Conservation (phyloP, 225 moss, liverwort and hornwort genomes). For the Neckera pumila region DNA sequence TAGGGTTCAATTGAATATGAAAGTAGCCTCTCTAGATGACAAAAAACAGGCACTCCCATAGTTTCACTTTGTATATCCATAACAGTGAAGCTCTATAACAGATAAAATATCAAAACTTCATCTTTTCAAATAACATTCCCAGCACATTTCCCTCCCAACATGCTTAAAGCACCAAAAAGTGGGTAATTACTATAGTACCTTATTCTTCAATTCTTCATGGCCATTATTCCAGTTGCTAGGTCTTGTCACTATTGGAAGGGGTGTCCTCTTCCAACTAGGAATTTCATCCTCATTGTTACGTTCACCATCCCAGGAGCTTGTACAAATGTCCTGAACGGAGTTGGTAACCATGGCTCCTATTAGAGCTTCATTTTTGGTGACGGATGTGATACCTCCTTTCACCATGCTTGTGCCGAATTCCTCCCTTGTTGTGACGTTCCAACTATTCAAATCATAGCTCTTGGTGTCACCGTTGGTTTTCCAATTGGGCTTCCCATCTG, state of each 20-base stretch:
- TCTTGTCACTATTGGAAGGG: background rate
- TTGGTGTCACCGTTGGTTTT: background rate
- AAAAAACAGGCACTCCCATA: background rate
- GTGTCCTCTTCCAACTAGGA: conserved; percentile 18
- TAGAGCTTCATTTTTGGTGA: background rate
- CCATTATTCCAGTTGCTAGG: background rate
- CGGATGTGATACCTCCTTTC: background rate
- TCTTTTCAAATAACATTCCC: background rate
- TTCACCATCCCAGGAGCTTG: background rate
- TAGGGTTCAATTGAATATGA: background rate
- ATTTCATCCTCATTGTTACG: background rate
- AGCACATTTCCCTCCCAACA: background rate
- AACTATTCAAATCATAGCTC: background rate
- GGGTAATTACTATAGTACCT: background rate
- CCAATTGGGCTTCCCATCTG: background rate
- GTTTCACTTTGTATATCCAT: background rate
- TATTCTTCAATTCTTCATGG: background rate
- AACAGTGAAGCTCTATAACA: background rate
- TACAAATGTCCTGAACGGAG: background rate
- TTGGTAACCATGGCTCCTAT: background rate
- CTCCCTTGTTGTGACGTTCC: background rate
- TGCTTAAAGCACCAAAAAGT: no score
- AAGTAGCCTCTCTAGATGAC: background rate
- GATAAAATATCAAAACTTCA: no score
- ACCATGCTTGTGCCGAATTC: background rate